Base-by-base conservation (phyloP, 1,284 basidiomycete species). In the Peniophora sp. region DNA sequence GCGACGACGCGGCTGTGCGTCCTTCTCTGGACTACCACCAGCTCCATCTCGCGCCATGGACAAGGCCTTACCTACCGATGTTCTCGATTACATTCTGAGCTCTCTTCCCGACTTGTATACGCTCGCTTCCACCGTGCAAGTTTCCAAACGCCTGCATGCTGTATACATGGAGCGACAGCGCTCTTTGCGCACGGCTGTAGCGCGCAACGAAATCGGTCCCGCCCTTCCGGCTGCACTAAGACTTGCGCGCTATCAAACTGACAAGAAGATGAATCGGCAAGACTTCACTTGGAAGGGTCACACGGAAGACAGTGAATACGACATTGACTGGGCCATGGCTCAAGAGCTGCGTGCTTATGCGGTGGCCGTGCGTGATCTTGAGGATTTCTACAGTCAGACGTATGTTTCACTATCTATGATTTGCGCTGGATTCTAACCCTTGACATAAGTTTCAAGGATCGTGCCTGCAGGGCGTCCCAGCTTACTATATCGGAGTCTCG, bases 151-250 rank as follows among this genome's bases (percentile, higher is more conserved):
- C 6, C 51, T 68, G 35, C 61, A 71, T 48, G 50, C 55, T 27
- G 63, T 68, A 54, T 74, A 68, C 53, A 48, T 61, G 25, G 45
- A 52, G 2, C 66, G 61, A 32, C 65, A 69, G 1, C 61, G 58
- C 20, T 66, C 67, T 2, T 63, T 69, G 34, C 44, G 65, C 2
- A 55, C 57, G 22, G 55, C 64, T 3, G 65, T 74, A 14, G 59
- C 66, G 2, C 55, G 57, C 17, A 72, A 72, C 51, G 54, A 65
- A 2, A 56, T 63, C 2, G 73, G 71, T 8, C 59, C 63, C 2
- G 63, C 62, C 1, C 47, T 65, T 0, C 59, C 63, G 5, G 57
- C 66, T 16, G 69, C 71, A 11, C 48, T 68, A 41, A 56, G 65
- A 20, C 53, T 67, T 12, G 27, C 27, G 12, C 27, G 27, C 27